Base-by-base conservation (phyloP, 176 grass and related monocot genomes). In the Panicum miliaceum region DNA sequence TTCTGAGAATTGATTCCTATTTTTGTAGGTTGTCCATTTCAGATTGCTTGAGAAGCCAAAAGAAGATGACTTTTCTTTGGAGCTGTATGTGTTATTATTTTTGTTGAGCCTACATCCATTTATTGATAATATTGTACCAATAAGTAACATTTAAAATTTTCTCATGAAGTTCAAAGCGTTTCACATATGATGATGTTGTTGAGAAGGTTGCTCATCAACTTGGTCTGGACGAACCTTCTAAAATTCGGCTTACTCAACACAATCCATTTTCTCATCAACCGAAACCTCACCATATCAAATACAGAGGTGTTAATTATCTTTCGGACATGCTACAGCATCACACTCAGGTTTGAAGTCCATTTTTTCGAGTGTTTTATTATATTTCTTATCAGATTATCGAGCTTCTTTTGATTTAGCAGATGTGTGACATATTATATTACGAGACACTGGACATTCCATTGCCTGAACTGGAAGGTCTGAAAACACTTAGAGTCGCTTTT, bases 151-250 rank as follows among this genome's bases (percentile, higher is more conserved):
- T 46, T 68, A 34, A 26, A 50, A 79, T 90, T 82, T 82, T 37
- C 27, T 59, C 72, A 26, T 80, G 56, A 82, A 94, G 93, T 64
- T 94, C 90, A 71, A 94, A 88, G 73, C 40, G 89, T 34, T 90
- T 65, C 26, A 94, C 93, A 8, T 94, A 94, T 81, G 93, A 92
- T 92, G 93, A 94, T 92, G 93, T 94, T 36, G 90, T 90, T 34
- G 90, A 94, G 62, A 94, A 87, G 80, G 83, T 92, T 90, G 93
- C 90, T 38, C 85, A 53, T 45, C 85, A 92, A 73, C 88, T 94
- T 84, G 76, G 83, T 75, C 57, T 94, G 26, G 82, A 92, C 23
- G 90, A 94, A 51, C 88, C 93, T 78, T 94, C 93, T 18, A 94
- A 94, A 90, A 82, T 94, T 66, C 93, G 93, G 8, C 93, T 94